phyloP scores from a whole-genome alignment of 306 rosid species.

The Lithocarpus polystachyus region DNA sequence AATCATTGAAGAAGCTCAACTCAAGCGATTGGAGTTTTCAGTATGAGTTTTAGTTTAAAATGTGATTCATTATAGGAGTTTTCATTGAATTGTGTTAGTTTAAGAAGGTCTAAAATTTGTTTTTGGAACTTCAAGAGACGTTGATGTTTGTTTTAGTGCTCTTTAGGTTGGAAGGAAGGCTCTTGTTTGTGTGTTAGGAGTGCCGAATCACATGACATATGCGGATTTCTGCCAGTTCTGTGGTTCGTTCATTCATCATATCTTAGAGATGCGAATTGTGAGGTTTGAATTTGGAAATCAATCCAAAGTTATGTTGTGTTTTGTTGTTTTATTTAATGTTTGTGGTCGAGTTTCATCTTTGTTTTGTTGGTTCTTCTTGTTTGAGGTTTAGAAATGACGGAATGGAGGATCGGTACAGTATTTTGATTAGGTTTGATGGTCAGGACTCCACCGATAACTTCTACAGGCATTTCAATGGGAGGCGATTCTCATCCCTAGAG shows the following conservation, averaged over 20 bases:
- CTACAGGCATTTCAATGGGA: conserved; percentile 68
- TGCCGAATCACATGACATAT: conserved; percentile 94
- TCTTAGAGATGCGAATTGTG: conserved; percentile 89
- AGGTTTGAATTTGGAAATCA: conserved; percentile 34
- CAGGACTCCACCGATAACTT: conserved; percentile 75
- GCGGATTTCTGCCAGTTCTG: conserved; percentile 94
- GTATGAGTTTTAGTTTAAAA: not conserved
- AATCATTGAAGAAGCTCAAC: not conserved
- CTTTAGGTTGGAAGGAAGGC: conserved; percentile 70
- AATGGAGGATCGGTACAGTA: conserved; percentile 75
- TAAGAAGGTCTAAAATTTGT: not conserved
- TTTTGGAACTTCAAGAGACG: not conserved
- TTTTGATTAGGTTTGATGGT: conserved; percentile 67
- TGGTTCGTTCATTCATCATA: conserved; percentile 76
- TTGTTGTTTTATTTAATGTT: not conserved
- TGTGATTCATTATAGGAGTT: not conserved
- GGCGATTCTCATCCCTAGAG: conserved; percentile 84
- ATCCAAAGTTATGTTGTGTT: not conserved
- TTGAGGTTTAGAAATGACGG: conserved; percentile 59
- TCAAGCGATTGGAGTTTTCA: not conserved
- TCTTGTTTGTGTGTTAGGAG: conserved; percentile 78
- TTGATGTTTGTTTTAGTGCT: not conserved
- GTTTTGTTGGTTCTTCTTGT: not conserved
- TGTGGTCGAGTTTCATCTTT: not conserved
- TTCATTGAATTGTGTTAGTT: not conserved